phyloP scores from a whole-genome alignment of 176 grass and related monocot genomes.

The Coix lacrymajobi region DNA sequence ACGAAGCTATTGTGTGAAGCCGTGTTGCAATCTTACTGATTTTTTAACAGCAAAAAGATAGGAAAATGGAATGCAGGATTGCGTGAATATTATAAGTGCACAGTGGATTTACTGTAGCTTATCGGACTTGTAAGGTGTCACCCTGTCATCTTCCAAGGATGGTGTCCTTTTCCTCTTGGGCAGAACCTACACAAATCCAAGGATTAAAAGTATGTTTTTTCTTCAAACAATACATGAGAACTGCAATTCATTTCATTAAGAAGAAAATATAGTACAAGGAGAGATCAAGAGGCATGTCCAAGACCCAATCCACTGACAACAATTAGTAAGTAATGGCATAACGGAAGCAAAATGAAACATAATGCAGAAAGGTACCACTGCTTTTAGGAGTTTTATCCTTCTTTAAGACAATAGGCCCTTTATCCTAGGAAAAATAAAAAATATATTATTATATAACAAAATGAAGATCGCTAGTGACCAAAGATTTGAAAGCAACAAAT shows the following conservation, averaged over 20 bases:
- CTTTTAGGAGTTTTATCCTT: slow-evolving; percentile 63
- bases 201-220: not conserved
- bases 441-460: slow-evolving; percentile 15
- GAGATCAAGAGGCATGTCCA: not conserved
- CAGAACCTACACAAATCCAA: slow-evolving; percentile 41
- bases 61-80: not conserved
- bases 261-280: not conserved
- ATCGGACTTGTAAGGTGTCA: slow-evolving; percentile 26
- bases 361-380: slow-evolving; percentile 31
- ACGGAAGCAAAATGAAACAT: not conserved
- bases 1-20: not conserved
- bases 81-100: not conserved
- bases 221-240: not conserved
- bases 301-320: not conserved
- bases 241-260: not conserved
- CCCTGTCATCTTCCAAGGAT: slow-evolving; percentile 49
- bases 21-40: slow-evolving; percentile 7
- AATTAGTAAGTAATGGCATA: slow-evolving; percentile 22
- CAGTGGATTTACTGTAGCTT: slow-evolving; percentile 52
- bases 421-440: slow-evolving; percentile 37
- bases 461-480: not conserved
- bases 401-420: slow-evolving; percentile 32
- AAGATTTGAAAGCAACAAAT: slow-evolving; percentile 15
- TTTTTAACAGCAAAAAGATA: not conserved
- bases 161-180: slow-evolving; percentile 80